Evolutionary conservation across 176 grass and related monocot species (phyloP), one percentile per base, ranked within the genome.

Genomic region (Dactylis glomerata): DNA sequence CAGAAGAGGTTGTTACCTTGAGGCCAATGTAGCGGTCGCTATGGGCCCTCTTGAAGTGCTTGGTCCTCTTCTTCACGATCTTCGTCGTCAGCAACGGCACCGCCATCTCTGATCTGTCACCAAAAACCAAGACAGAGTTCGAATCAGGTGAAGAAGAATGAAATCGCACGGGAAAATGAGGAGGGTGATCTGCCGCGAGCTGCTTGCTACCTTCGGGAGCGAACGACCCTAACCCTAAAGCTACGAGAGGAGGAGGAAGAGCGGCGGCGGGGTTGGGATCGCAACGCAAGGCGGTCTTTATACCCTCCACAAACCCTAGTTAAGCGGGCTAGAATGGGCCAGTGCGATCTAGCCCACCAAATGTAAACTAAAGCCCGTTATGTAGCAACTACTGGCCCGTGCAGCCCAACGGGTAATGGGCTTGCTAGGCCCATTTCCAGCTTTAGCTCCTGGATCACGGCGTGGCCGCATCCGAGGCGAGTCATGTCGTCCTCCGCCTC

Each of bases 11-110:
- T 0, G 2, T 3, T 45, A 97, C 94, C 92, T 97, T 94, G 73
- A 97, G 82, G 75, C 89, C 88, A 5, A 84, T 97, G 87, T 94
- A 92, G 82, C 94, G 92, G 74, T 97, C 94, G 44, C 84, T 86
- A 45, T 97, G 94, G 1, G 91, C 69, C 72, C 72, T 51, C 72
- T 75, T 75, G 72, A 75, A 75, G 14, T 84, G 54, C 84, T 96
- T 96, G 67, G 93, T 70, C 69, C 94, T 76, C 91, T 96, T 96
- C 88, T 96, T 96, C 79, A 96, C 91, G 80, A 96, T 93, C 94
- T 89, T 96, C 86, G 83, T 85, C 23, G 88, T 86, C 62, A 96
- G 72, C 84, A 96, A 55, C 17, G 94, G 94, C 33, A 97, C 94
- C 87, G 94, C 92, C 94, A 94, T 97, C 80, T 90, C 83, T 89